These are phyloP conservation scores for Oryza australiensis DNA, from an alignment of 176 grass and related monocot genomes.

Conservation along the genomic window DNA sequence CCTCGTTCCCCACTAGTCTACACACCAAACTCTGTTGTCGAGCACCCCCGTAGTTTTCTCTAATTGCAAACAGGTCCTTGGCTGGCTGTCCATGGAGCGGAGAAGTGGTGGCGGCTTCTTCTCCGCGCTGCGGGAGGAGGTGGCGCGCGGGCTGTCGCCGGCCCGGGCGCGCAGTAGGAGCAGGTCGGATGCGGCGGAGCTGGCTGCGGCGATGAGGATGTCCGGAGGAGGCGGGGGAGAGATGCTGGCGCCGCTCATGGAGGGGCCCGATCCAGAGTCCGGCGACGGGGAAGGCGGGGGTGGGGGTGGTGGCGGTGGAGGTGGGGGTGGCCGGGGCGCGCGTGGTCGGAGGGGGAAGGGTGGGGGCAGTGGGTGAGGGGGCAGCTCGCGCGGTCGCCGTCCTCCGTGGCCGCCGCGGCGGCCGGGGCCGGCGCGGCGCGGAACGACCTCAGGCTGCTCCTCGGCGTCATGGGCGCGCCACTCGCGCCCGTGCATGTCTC, in stretches of 20 bases:
- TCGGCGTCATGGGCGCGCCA: slow-evolving; percentile 71
- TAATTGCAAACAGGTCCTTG: slow-evolving; percentile 10
- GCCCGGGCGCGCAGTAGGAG: slow-evolving; percentile 36
- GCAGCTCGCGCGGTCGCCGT: slow-evolving; percentile 47
- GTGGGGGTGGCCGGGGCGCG: not conserved
- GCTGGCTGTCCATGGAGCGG: slow-evolving; percentile 46
- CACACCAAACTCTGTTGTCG: not conserved
- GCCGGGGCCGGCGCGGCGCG: slow-evolving; percentile 37
- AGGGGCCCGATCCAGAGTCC: slow-evolving; percentile 69
- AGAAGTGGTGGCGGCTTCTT: slow-evolving; percentile 59
- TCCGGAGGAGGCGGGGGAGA: slow-evolving; percentile 26
- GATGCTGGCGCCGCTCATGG: slow-evolving; percentile 75
- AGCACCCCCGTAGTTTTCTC: not conserved
- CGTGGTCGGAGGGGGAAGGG: slow-evolving; percentile 44
- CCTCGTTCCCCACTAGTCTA: not conserved
- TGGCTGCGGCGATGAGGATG: slow-evolving; percentile 21
- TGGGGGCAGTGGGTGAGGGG: slow-evolving; percentile 62
- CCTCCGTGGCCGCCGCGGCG: slow-evolving; percentile 2
- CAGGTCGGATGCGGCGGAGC: slow-evolving; percentile 22
- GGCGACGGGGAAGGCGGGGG: slow-evolving; percentile 30
- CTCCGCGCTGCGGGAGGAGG: slow-evolving; percentile 60
- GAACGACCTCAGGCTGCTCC: slow-evolving; percentile 60
- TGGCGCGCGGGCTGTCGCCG: slow-evolving; percentile 62
- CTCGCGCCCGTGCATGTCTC: slow-evolving; percentile 72
- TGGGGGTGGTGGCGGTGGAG: not conserved